Percentiles rank a stretch among this genome's conserved stretches.
These are phyloP conservation scores for Fusarium nisikadoi DNA, from an alignment of 2,329 filamentous ascomycete species.

Conservation along the genomic window DNA sequence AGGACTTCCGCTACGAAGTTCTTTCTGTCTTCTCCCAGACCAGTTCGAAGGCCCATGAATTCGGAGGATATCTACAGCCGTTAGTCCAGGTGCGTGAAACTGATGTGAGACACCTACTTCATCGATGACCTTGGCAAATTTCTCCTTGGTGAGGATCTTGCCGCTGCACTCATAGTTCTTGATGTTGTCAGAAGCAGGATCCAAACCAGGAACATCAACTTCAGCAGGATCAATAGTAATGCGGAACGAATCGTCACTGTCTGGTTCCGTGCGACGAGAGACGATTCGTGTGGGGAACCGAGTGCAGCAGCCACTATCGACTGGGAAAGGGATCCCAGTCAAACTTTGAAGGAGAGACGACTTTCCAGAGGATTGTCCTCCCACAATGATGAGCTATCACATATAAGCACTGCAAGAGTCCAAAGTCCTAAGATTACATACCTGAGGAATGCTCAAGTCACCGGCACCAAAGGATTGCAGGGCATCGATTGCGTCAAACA, in stretches of 20 bases:
- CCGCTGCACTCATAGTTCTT: constrained; percentile 39
- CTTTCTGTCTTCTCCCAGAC: constrained; percentile 37
- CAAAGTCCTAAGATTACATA: constrained; percentile 8
- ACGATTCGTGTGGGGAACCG: constrained; percentile 52
- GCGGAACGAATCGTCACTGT: constrained; percentile 43
- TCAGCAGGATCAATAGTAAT: constrained; percentile 48
- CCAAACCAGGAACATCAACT: constrained; percentile 35
- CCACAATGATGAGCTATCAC: constrained; percentile 50
- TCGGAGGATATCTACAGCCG: constrained; percentile 39
- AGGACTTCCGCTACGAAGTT: constrained; percentile 53
- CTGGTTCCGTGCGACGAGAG: constrained; percentile 48
- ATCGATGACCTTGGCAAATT: constrained; percentile 46
- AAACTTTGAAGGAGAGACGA: constrained; percentile 52
- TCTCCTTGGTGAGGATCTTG: constrained; percentile 42
- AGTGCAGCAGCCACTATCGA: constrained; percentile 48
- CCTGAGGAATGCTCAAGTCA: constrained; percentile 50
- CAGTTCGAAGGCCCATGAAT: constrained; percentile 47
- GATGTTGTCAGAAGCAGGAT: constrained; percentile 23
- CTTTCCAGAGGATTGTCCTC: constrained; percentile 52
- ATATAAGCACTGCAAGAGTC: background rate
- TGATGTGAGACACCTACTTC: constrained; percentile 35
- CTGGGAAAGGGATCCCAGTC: constrained; percentile 52
- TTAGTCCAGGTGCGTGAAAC: background rate
- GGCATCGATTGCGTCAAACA: constrained; percentile 53
- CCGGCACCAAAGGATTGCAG: constrained; percentile 48